Evolutionary conservation across 257 asterid species (phyloP), one percentile per base, ranked within the genome.

Genomic region (Solanum bukasovii): DNA sequence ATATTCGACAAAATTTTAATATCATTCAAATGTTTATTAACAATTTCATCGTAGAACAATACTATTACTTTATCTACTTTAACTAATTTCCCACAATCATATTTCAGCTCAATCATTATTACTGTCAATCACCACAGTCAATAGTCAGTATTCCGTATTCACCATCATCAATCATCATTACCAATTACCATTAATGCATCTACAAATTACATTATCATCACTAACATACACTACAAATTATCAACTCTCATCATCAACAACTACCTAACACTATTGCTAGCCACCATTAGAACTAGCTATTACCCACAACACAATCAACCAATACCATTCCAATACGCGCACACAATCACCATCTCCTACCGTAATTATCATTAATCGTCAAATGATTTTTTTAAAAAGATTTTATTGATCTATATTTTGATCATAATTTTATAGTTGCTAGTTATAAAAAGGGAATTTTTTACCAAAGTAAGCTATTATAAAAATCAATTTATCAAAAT

Each of bases 71-170:
- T n/a, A 25, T 65, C 34, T 25, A 23, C 5, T 63, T 63, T 63
- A 27, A n/a, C 2, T 5, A 1, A 63, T 23, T 23, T 20, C 0
- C 5, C 27, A 21, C 5, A 4, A n/a, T 5, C 3, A 63, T 25
- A 33, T 6, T 9, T 1, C 16, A 10, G 0, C 1, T 11, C 9
- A 25, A 65, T 11, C 27, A 65, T 6, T 1, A 52, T 6, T 6
- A 52, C 1, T 52, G 4, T 56, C 3, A 56, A 18, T 18, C 33
- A 65, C 33, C 2, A 12, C 0, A 3, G 3, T 27, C 10, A 27
- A 12, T 0, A 7, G 1, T 27, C 11, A 6, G 1, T 42, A 42
- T 42, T 10, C 3, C 0, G 3, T 8, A 4, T 2, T 71, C 1
- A 71, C 42, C 14, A 4, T 7, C 5, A 0, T 27, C 16, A 25